A percentile compares a stretch with the other conserved stretches of the same genome.
Evolutionary conservation across 169 alveolate genomes (phyloP).

Genomic region (Amoebophrya sp.): DNA sequence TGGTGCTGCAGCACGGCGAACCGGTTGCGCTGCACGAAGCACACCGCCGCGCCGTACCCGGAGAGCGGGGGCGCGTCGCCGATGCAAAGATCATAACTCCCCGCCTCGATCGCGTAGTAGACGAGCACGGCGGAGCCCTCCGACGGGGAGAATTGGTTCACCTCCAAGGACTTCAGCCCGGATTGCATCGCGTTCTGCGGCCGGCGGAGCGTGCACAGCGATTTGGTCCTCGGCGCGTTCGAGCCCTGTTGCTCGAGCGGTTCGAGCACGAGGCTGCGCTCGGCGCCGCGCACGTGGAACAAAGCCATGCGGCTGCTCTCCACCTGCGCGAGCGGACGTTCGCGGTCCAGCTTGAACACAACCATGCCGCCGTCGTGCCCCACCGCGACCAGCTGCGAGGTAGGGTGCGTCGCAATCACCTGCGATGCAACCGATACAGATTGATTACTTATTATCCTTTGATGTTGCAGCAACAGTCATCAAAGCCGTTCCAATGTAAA

Average conservation of each 20-base stretch:
- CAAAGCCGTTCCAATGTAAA: no score
- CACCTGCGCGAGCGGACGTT: slow-evolving; percentile 47
- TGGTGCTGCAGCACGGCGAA: slow-evolving; percentile 27
- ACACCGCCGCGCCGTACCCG: slow-evolving; percentile 19
- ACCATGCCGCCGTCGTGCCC: slow-evolving; percentile 79
- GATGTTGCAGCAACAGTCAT: no score
- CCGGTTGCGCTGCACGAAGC: slow-evolving; percentile 40
- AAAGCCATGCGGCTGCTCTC: slow-evolving; percentile 8
- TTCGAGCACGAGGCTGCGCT: not conserved
- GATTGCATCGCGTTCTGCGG: slow-evolving; percentile 34
- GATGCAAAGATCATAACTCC: not conserved
- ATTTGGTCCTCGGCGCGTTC: not conserved
- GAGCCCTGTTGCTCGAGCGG: not conserved
- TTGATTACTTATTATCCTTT: no score
- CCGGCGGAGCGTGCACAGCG: slow-evolving; percentile 20
- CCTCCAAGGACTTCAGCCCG: slow-evolving; percentile 24
- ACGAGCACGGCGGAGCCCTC: not conserved
- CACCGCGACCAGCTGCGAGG: slow-evolving; percentile 69
- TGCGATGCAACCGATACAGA: no score
- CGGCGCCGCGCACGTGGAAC: slow-evolving; percentile 13
- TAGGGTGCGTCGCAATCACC: slow-evolving; percentile 60
- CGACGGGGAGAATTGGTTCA: not conserved
- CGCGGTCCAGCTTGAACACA: slow-evolving; percentile 74
- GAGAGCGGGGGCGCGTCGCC: not conserved
- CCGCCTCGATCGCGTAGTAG: not conserved